Base-by-base conservation (phyloP, 148 eudicot genomes). In the Dysphania ambrosioides region DNA sequence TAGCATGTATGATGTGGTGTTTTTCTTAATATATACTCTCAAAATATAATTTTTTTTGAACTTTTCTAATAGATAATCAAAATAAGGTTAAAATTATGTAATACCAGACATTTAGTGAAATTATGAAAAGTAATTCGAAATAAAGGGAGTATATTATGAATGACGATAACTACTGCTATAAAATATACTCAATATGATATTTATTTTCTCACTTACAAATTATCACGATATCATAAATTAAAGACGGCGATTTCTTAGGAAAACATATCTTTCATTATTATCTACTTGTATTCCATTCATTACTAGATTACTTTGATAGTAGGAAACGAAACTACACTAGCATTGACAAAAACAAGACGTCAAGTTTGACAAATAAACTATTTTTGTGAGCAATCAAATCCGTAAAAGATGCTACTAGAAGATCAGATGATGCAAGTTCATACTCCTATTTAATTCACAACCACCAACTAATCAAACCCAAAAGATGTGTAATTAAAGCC, bases 361-460 rank as follows among this genome's bases (percentile, higher is more conserved):
- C 66, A 61, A 61, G 29, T 61, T 61, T 61, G 66, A 61, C 66
- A 61, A 36, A 13, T 47, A 53, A 53, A n/a, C n/a, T n/a, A n/a
- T n/a, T 53, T 53, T 42, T 42, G 19, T 47, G 19, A 13, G 58
- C 24, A 53, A n/a, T 42, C 49, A 0, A 21, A 4, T 38, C 42
- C 26, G 21, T 53, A 5, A 53, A 19, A 47, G 16, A 16, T 12
- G 4, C n/a, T n/a, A n/a, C n/a, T 59, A 59, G 34, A 6, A 4
- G 3, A 29, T 27, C 23, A 61, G 38, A 31, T 27, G 38, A 30
- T 16, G 21, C 65, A 29, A 61, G 13, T 61, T 0, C 13, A 18
- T 18, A 60, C 35, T 26, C 29, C 21, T 60, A 60, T 10, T 60
- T 11, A 60, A 60, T 60, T 53, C 18, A 8, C 8, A 60, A 24